Percentiles rank a stretch among this genome's conserved stretches.
Evolutionary conservation across 768 basidiomycete species (phyloP).

Genomic region (Termitomyces sp.): DNA sequence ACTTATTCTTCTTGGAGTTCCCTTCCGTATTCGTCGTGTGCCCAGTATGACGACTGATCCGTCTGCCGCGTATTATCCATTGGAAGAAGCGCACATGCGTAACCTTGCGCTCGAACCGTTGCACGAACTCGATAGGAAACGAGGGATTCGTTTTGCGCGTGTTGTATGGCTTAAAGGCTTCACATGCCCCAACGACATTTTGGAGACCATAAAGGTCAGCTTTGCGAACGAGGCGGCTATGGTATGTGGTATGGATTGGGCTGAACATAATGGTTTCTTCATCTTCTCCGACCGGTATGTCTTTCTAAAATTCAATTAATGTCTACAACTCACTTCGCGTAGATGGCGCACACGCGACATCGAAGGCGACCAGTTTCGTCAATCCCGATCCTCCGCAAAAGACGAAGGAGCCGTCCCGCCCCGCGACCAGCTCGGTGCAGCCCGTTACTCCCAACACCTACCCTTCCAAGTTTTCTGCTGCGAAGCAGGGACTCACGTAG

Average conservation of each 20-base stretch:
- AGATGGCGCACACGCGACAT: conserved; percentile 99
- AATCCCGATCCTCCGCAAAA: conserved; percentile 90
- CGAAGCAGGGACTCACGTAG: conserved; percentile 94
- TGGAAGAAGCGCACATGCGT: conserved; percentile 91
- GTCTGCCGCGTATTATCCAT: conserved; percentile 85
- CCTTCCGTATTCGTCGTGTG: conserved; percentile 89
- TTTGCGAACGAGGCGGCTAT: conserved; percentile 90
- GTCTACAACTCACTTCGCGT: background rate
- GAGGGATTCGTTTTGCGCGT: conserved; percentile 78
- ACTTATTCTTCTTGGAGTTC: conserved; percentile 86
- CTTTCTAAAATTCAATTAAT: background rate
- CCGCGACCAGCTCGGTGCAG: conserved; percentile 74
- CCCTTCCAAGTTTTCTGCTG: conserved; percentile 99
- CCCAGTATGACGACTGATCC: conserved; percentile 91
- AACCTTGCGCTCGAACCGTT: conserved; percentile 92
- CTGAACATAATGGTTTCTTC: conserved; percentile 94
- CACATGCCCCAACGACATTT: conserved; percentile 96
- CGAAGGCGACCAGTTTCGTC: conserved; percentile 96
- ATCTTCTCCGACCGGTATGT: conserved; percentile 94
- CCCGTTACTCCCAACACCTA: conserved; percentile 84
- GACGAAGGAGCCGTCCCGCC: conserved; percentile 82
- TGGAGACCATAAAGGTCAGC: conserved; percentile 92
- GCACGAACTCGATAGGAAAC: conserved; percentile 67
- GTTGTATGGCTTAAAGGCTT: conserved; percentile 99
- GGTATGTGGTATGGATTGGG: conserved; percentile 99